Conservation (phyloP, 805 yeast genomes). For the Yarrowia sp. region DNA sequence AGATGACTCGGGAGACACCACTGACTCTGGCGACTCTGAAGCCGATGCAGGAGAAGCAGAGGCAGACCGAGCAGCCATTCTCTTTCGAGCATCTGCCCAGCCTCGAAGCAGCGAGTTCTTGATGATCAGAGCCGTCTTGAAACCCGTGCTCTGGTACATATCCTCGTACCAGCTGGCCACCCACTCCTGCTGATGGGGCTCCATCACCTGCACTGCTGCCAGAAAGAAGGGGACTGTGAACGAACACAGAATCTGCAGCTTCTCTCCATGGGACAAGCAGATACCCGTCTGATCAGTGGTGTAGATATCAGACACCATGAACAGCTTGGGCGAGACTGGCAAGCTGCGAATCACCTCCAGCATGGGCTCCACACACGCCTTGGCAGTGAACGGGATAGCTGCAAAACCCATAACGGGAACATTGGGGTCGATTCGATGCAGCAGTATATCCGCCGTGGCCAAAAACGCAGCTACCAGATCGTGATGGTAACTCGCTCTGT, state of each 20-base stretch:
- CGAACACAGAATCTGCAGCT: constrained; percentile 13
- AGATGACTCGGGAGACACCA: not conserved
- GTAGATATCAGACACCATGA: not conserved
- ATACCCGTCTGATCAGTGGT: constrained; percentile 3
- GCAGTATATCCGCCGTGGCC: not conserved
- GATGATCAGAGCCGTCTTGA: constrained; percentile 9
- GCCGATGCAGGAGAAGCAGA: constrained; percentile 2
- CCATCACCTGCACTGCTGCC: constrained; percentile 2
- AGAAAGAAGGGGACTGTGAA: constrained; percentile 9
- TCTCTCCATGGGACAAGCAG: not conserved
- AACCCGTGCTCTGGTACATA: constrained; percentile 1
- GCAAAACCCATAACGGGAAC: constrained; percentile 13
- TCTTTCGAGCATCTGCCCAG: constrained; percentile 1
- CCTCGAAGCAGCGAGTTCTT: constrained; percentile 12
- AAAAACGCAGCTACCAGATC: not conserved
- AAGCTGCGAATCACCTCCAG: not conserved
- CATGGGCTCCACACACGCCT: constrained; percentile 6
- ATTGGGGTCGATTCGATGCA: constrained; percentile 16
- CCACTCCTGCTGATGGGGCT: constrained; percentile 1
- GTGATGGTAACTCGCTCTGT: not conserved
- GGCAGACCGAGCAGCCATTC: not conserved
- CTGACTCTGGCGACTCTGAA: not conserved
- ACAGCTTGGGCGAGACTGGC: not conserved
- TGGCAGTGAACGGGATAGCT: constrained; percentile 12
- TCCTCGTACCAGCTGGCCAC: constrained; percentile 4